A percentile compares a stretch with the other conserved stretches of the same genome.
Conservation (phyloP, 2,329 filamentous ascomycete genomes). For the Lecanicillium sp. region DNA sequence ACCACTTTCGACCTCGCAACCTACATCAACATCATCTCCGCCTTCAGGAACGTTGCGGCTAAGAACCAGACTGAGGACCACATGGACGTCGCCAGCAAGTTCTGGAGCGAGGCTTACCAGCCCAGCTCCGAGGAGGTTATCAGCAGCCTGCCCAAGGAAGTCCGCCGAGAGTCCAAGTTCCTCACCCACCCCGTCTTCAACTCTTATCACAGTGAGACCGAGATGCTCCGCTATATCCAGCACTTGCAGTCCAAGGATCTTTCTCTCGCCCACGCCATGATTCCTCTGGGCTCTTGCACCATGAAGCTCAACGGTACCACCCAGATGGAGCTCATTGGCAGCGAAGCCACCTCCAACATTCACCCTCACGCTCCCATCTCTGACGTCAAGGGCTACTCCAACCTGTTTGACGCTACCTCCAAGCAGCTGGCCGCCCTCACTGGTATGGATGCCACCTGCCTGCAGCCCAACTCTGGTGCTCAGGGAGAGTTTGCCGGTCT, state of each 20-base stretch:
- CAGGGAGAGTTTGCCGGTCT: slow-evolving; percentile 93
- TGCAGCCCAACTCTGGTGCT: slow-evolving; percentile 93
- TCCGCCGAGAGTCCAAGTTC: slow-evolving; percentile 66
- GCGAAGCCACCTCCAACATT: slow-evolving; percentile 65
- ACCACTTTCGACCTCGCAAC: slow-evolving; percentile 16
- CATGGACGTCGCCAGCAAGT: slow-evolving; percentile 25
- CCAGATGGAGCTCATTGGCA: slow-evolving; percentile 83
- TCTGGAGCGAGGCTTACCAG: slow-evolving; percentile 30
- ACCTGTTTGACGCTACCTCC: slow-evolving; percentile 65
- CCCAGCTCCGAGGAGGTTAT: slow-evolving; percentile 26
- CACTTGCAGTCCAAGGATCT: slow-evolving; percentile 91
- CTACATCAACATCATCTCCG: slow-evolving; percentile 23
- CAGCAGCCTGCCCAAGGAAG: slow-evolving; percentile 40
- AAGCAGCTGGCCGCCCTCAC: slow-evolving; percentile 74
- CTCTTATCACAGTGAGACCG: slow-evolving; percentile 87
- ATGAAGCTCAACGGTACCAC: slow-evolving; percentile 97
- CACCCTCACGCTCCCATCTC: slow-evolving; percentile 69
- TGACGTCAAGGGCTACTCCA: slow-evolving; percentile 58
- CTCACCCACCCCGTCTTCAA: slow-evolving; percentile 93
- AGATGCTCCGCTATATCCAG: slow-evolving; percentile 87
- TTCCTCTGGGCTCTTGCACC: slow-evolving; percentile 90
- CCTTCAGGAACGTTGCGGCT: slow-evolving; percentile 19
- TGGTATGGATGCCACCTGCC: slow-evolving; percentile 78
- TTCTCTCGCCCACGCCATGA: slow-evolving; percentile 94
- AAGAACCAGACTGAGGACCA: slow-evolving; percentile 15